These are phyloP conservation scores for Dactylis glomerata DNA, from an alignment of 176 grass and related monocot species.

Conservation along the genomic window DNA sequence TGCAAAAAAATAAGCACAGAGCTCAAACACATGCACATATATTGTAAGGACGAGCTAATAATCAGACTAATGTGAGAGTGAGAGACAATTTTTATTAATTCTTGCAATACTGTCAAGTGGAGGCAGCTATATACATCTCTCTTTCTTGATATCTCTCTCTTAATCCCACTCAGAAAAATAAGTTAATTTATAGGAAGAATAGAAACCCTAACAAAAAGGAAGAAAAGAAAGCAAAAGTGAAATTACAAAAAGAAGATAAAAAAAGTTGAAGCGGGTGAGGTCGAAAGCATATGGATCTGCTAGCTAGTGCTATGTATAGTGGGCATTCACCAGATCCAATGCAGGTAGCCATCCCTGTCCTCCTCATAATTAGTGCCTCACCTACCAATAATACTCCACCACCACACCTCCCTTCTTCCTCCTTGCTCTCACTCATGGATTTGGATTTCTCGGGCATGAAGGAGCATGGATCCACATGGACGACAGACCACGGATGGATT, in stretches of 20 bases:
- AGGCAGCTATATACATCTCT: conserved; percentile 48
- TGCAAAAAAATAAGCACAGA: background rate
- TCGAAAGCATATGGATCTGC: background rate
- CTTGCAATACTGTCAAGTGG: conserved; percentile 35
- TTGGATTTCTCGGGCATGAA: background rate
- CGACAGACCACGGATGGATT: background rate
- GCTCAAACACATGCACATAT: background rate
- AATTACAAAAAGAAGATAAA: background rate
- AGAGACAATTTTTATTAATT: conserved; percentile 35
- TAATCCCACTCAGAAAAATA: conserved; percentile 16
- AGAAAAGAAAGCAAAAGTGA: background rate
- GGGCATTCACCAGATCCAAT: conserved; percentile 46
- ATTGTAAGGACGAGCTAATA: background rate
- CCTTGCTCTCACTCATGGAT: background rate
- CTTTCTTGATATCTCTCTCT: conserved; percentile 3
- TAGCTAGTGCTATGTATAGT: conserved; percentile 4
- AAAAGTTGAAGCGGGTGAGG: background rate
- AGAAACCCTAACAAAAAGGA: background rate
- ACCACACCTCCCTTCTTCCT: background rate
- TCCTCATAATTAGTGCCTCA: conserved; percentile 57
- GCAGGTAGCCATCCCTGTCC: conserved; percentile 45
- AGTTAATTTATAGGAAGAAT: conserved; percentile 22
- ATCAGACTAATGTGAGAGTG: background rate
- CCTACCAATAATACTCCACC: conserved; percentile 29
- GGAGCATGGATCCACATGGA: conserved; percentile 21